A percentile compares a stretch with the other conserved stretches of the same genome.
phyloP scores from a whole-genome alignment of 1,284 basidiomycete genomes.

The Moesziomyces aphidis region DNA sequence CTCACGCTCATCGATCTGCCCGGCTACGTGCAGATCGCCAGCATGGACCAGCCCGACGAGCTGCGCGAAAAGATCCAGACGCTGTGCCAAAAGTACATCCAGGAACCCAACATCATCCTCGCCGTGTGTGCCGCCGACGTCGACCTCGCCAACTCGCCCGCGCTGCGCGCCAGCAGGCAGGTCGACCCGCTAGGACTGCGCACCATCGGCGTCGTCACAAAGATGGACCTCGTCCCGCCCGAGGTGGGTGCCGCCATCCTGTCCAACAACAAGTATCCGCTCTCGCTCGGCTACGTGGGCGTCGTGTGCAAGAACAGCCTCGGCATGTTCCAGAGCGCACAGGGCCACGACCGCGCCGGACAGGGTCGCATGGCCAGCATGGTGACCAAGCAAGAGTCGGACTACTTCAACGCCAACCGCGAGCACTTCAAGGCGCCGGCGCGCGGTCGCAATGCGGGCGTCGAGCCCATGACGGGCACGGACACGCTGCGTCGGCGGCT shows the following conservation, averaged over 20 bases:
- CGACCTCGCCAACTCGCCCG: conserved; percentile 97
- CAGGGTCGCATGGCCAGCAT: conserved; percentile 69
- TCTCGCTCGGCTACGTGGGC: conserved; percentile 95
- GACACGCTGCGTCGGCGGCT: conserved; percentile 86
- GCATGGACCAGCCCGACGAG: conserved; percentile 93
- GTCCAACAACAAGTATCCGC: conserved; percentile 91
- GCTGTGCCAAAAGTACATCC: conserved; percentile 95
- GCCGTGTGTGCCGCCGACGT: conserved; percentile 98
- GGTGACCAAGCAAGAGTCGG: conserved; percentile 79
- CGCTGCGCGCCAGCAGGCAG: conserved; percentile 88
- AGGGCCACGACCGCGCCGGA: conserved; percentile 52
- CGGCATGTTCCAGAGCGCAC: conserved; percentile 41
- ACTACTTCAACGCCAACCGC: conserved; percentile 80
- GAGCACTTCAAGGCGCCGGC: conserved; percentile 76
- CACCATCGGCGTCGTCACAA: conserved; percentile 97
- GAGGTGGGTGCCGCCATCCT: conserved; percentile 85
- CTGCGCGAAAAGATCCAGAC: conserved; percentile 90
- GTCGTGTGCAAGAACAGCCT: conserved; percentile 78
- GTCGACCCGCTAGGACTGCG: conserved; percentile 94
- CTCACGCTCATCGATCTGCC: conserved; percentile 96
- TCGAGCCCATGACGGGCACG: conserved; percentile 79
- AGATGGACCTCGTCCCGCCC: conserved; percentile 95
- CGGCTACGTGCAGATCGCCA: conserved; percentile 94
- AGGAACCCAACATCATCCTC: conserved; percentile 96
- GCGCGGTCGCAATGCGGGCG: conserved; percentile 70